Percentiles rank a stretch among this genome's conserved stretches.
Evolutionary conservation across 345 rosid genomes (phyloP).

Genomic region (Lumnitzera racemosa): DNA sequence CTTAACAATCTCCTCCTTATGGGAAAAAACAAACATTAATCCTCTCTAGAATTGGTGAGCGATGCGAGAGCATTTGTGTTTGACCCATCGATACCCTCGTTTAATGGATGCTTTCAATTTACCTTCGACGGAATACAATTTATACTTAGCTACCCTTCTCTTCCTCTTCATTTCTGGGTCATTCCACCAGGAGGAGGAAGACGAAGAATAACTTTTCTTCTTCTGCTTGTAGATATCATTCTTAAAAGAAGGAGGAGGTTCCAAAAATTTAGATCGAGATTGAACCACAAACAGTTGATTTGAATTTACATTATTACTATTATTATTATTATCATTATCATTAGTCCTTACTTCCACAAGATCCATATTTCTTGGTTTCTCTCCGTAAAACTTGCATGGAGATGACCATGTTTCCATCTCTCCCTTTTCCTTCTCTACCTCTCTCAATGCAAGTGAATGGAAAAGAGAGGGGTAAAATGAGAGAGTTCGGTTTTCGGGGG

Average conservation of each 20-base stretch:
- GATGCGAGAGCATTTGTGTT: slow-evolving; percentile 32
- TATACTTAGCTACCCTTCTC: slow-evolving; percentile 24
- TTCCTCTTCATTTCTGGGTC: slow-evolving; percentile 4
- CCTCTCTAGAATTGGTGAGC: slow-evolving; percentile 6
- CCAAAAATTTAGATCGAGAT: slow-evolving; percentile 7
- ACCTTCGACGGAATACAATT: slow-evolving; percentile 41
- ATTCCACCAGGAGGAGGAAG: slow-evolving; percentile 1
- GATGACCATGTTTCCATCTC: slow-evolving; percentile 4
- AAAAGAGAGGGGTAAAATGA: background rate
- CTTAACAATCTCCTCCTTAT: too few relatives aligned
- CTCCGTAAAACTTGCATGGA: background rate
- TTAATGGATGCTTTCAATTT: slow-evolving; percentile 33
- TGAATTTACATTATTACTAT: too few relatives aligned
- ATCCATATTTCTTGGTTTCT: slow-evolving; percentile 1
- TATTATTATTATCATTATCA: too few relatives aligned
- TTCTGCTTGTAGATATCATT: slow-evolving; percentile 30
- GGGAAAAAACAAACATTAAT: background rate
- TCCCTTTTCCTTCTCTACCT: background rate
- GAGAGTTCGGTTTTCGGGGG: background rate
- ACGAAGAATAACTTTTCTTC: slow-evolving; percentile 27
- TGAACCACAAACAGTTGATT: slow-evolving; percentile 3
- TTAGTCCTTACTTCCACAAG: too few relatives aligned
- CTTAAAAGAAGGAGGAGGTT: slow-evolving; percentile 22
- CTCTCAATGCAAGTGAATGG: background rate
- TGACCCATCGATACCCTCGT: slow-evolving; percentile 49